Evolutionary conservation across 2,329 filamentous ascomycete genomes (phyloP).

Genomic region (Pseudocercospora eumusae): DNA sequence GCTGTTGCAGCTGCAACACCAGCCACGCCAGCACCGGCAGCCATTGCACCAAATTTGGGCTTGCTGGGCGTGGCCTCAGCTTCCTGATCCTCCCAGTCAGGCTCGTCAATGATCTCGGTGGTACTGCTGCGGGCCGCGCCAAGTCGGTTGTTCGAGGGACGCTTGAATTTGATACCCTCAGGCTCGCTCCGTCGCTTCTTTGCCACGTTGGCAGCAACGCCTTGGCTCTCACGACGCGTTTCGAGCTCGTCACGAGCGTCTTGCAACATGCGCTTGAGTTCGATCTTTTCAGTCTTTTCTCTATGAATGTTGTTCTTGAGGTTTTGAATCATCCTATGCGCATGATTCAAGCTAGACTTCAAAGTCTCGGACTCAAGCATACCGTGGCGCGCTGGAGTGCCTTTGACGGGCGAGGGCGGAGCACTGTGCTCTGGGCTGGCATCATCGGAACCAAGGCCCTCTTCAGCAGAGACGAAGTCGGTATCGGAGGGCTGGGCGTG

Average conservation of each 20-base stretch:
- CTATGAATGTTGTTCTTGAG: conserved; percentile 92
- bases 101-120: conserved; percentile 75
- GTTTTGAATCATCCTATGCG: conserved; percentile 94
- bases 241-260: conserved; percentile 92
- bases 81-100: conserved; percentile 87
- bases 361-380: conserved; percentile 94
- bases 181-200: conserved; percentile 63
- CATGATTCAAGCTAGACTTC: conserved; percentile 89
- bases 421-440: conserved; percentile 85
- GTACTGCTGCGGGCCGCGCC: conserved; percentile 72
- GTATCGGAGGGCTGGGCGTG: conserved; percentile 31
- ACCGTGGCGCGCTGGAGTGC: conserved; percentile 77
- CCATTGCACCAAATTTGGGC: conserved; percentile 32
- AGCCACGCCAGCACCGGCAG: conserved; percentile 37
- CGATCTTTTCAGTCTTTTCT: conserved; percentile 97
- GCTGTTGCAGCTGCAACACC: conserved; percentile 58
- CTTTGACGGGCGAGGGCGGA: conserved; percentile 85
- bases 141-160: conserved; percentile 69
- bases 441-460: conserved; percentile 54
- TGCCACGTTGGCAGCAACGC: conserved; percentile 47
- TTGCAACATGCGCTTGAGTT: conserved; percentile 91
- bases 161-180: conserved; percentile 68
- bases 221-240: conserved; percentile 53
- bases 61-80: conserved; percentile 60
- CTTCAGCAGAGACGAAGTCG: conserved; percentile 63